Percentiles rank a stretch among this genome's conserved stretches.
Conservation (phyloP, 305 asterid species). For the Plantago coronopus region DNA sequence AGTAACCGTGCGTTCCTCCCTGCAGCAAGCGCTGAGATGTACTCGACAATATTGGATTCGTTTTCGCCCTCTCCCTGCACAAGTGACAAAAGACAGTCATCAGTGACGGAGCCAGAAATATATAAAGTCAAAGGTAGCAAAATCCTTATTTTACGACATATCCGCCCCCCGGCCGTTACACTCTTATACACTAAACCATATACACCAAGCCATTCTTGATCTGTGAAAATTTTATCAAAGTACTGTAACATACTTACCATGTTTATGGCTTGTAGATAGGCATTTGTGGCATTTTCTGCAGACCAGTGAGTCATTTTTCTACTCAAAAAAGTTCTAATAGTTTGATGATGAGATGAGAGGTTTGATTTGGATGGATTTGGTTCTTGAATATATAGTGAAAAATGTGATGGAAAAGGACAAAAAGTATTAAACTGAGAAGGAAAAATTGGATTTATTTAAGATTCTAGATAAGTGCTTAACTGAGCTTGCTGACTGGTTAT, state of each 20-base stretch:
- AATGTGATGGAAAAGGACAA: slow-evolving; percentile 28
- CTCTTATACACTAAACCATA: too few relatives aligned
- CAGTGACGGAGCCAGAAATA: not conserved
- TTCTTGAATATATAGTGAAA: slow-evolving; percentile 19
- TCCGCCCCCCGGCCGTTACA: too few relatives aligned
- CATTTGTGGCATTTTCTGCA: slow-evolving; percentile 86
- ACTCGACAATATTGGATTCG: slow-evolving; percentile 61
- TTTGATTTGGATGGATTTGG: slow-evolving; percentile 12
- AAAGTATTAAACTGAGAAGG: slow-evolving; percentile 16
- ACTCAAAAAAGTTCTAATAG: not conserved
- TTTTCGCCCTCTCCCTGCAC: slow-evolving; percentile 47
- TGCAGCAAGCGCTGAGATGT: slow-evolving; percentile 75
- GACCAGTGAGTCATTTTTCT: slow-evolving; percentile 68
- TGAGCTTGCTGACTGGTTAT: slow-evolving; percentile 2
- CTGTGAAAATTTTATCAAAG: too few relatives aligned
- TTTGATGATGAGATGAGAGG: not conserved
- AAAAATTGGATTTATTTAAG: slow-evolving; percentile 25
- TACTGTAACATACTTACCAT: slow-evolving; percentile 63
- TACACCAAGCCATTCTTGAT: not conserved
- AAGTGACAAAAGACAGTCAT: not conserved
- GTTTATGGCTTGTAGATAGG: slow-evolving; percentile 66
- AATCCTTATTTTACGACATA: too few relatives aligned
- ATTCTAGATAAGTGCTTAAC: slow-evolving; percentile 20
- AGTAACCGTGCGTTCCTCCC: slow-evolving; percentile 56
- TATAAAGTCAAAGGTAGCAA: too few relatives aligned